Evolutionary conservation across 306 rosid species (phyloP).

Genomic region (Vigna reflexopilosa): DNA sequence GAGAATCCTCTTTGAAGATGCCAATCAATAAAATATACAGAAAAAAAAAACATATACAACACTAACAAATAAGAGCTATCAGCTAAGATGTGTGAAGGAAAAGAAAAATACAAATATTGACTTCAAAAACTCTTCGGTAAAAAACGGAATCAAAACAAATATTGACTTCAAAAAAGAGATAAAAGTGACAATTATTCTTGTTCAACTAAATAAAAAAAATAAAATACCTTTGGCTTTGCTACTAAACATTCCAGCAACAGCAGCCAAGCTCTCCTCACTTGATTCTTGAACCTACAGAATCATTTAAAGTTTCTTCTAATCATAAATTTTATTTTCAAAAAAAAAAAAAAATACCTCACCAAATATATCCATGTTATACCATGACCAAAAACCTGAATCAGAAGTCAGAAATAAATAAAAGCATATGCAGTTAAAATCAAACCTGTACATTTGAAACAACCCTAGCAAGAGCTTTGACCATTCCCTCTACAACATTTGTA

Average conservation of each 20-base stretch:
- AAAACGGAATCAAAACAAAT: slow-evolving; percentile 20
- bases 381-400: slow-evolving; percentile 5
- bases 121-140: not conserved
- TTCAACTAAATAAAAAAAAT: slow-evolving; percentile 30
- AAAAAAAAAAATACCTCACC: slow-evolving; percentile 12
- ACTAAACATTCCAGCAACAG: slow-evolving; percentile 99
- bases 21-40: not conserved
- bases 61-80: slow-evolving; percentile 13
- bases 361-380: slow-evolving; percentile 27
- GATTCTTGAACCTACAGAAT: slow-evolving; percentile 77
- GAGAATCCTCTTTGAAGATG: not conserved
- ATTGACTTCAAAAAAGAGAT: slow-evolving; percentile 26
- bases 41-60: slow-evolving; percentile 3
- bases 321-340: slow-evolving; percentile 30
- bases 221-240: slow-evolving; percentile 98
- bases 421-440: slow-evolving; percentile 44
- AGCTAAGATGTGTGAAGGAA: not conserved
- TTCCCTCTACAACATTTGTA: slow-evolving; percentile 96
- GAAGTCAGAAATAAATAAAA: slow-evolving; percentile 16
- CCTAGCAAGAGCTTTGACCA: slow-evolving; percentile 95
- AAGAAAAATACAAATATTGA: slow-evolving; percentile 14
- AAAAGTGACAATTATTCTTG: not conserved
- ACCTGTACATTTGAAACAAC: slow-evolving; percentile 92
- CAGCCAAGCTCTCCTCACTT: slow-evolving; percentile 96
- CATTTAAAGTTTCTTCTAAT: slow-evolving; percentile 38